phyloP scores from a whole-genome alignment of 306 rosid genomes.

The Acmispon strigosus region DNA sequence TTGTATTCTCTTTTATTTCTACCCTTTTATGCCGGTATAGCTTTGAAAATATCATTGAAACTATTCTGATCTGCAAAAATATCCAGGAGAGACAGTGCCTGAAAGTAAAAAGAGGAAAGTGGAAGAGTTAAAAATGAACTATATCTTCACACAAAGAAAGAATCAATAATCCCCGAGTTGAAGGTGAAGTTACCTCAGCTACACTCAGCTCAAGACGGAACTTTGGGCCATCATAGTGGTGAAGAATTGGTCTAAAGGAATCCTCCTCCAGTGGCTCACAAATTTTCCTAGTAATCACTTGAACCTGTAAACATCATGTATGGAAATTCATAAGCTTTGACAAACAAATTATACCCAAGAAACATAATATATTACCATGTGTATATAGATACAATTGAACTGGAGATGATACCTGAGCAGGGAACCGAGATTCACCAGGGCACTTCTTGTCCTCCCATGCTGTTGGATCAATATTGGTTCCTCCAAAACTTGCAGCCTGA shows the following conservation, averaged over 20 bases:
- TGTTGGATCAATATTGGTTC: constrained; percentile 80
- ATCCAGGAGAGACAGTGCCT: constrained; percentile 91
- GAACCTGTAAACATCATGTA: constrained; percentile 41
- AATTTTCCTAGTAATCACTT: constrained; percentile 62
- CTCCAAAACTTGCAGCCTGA: constrained; percentile 95
- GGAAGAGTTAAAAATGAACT: background rate
- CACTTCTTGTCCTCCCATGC: constrained; percentile 98
- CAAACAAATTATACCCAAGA: background rate
- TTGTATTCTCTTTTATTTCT: constrained; percentile 11
- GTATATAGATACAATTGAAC: background rate
- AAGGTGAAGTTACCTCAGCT: constrained; percentile 52
- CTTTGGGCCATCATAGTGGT: constrained; percentile 92
- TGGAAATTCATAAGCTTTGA: background rate
- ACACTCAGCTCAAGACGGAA: constrained; percentile 81
- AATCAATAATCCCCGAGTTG: background rate
- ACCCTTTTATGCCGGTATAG: constrained; percentile 27
- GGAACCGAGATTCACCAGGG: constrained; percentile 87
- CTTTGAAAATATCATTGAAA: constrained; percentile 31
- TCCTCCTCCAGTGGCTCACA: constrained; percentile 93
- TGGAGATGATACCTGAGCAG: constrained; percentile 72
- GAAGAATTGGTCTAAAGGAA: constrained; percentile 92
- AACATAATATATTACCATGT: background rate
- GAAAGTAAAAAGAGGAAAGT: background rate
- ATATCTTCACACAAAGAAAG: background rate
- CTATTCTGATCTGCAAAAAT: constrained; percentile 63